Evolutionary conservation across 345 rosid genomes (phyloP).

Genomic region (Bruguiera gymnorhiza): DNA sequence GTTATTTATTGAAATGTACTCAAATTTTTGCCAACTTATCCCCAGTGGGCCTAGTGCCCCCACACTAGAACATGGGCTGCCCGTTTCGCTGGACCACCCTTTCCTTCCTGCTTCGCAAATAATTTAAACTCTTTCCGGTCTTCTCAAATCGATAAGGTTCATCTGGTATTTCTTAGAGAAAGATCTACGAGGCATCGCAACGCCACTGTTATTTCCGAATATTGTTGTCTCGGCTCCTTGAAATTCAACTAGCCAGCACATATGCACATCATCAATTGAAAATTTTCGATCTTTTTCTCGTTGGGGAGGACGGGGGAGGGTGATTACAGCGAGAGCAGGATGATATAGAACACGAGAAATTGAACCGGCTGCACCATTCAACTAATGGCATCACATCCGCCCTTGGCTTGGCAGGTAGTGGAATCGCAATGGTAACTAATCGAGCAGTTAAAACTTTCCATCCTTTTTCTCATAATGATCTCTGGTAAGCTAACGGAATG

Average conservation of each 20-base stretch:
- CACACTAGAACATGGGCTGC: too few relatives aligned
- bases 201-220: neutral
- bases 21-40: too few relatives aligned
- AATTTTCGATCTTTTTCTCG: neutral
- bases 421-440: neutral
- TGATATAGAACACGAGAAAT: too few relatives aligned
- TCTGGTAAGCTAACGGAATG: too few relatives aligned
- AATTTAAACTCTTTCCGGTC: conserved; percentile 46
- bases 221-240: neutral
- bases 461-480: too few relatives aligned
- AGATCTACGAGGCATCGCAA: conserved; percentile 51
- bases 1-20: too few relatives aligned
- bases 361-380: too few relatives aligned
- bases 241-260: neutral
- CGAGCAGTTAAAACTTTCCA: neutral
- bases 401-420: neutral
- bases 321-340: too few relatives aligned
- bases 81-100: too few relatives aligned
- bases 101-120: neutral
- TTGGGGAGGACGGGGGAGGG: too few relatives aligned
- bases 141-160: conserved; percentile 46
- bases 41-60: too few relatives aligned
- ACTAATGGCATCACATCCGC: neutral
- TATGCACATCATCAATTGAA: neutral
- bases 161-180: conserved; percentile 76